Evolutionary conservation across 345 rosid genomes (phyloP), one percentile per base, ranked within the genome.

Genomic region (Jatropha curcas): DNA sequence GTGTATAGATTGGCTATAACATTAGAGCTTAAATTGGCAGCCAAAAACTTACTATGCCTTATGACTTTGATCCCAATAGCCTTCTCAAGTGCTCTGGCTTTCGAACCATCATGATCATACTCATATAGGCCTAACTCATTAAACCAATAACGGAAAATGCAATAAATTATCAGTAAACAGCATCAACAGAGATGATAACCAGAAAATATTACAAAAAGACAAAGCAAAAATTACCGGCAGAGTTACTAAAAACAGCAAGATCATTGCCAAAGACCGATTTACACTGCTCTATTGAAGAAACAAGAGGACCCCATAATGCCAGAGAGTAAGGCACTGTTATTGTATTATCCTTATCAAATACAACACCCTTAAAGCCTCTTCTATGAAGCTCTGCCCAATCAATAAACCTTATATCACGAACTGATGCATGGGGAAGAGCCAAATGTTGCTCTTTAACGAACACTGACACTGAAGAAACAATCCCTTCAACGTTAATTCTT

Each of bases 261-360:
- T 93, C 87, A 28, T 85, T 86, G 13, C 97, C 99, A 52, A 95
- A 95, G 22, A 86, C 91, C 9, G 90, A 85, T 80, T 91, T 93
- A 75, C 99, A 96, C 73, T 48, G 82, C 28, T 90, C 89, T 24
- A 91, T 81, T 2, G 99, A 91, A 22, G 90, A 72, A 9, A 72
- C 72, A 37, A 90, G 87, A 13, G 94, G 88, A 19, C 78, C 84
- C 94, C 96, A 92, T 37, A 91, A 81, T 31, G 88, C 79, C 82
- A 96, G 78, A 70, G 93, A 79, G 77, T 96, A 93, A 72, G 98
- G 98, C 69, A 87, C 96, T 2, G 98, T 93, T 28, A 96, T 88
- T 1, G 98, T 96, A 68, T 96, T 96, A 64, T 96, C 99, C 80
- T 96, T 96, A 69, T 96, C 99, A 61, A 96, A 96, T 27, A 96